Evolutionary conservation across 2,329 filamentous ascomycete genomes (phyloP), one percentile per base, ranked within the genome.

Genomic region (Penicillium corylophilum): DNA sequence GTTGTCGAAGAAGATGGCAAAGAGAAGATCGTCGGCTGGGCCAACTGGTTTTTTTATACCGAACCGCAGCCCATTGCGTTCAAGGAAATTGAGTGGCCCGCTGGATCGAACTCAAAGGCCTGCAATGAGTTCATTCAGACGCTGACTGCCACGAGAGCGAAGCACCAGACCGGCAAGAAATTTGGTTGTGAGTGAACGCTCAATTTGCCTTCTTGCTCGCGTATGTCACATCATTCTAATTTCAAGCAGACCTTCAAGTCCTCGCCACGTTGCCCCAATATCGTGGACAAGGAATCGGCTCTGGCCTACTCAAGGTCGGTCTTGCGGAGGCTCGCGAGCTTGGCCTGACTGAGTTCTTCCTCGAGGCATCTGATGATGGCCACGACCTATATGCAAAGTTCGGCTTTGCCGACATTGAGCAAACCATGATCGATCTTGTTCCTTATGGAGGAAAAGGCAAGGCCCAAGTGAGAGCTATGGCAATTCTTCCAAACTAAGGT

Each of bases 261-360:
- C 63, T 76, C 5, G 62, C 65, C 5, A 72, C 71, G 9, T 61
- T 69, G n/a, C 63, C 62, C 0, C 56, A 60, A 15, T 65, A 57
- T 47, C 62, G 68, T 36, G 55, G 67, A 2, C 55, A 54, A 29
- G 66, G 67, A 5, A 49, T 68, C 16, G 68, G 64, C 12, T 60
- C 58, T 2, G 52, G 59, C 26, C 46, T 70, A 13, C 42, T 71
- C n/a, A 46, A 54, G 50, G 50, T 60, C 26, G 64, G 66, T 5
- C 47, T 64, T 28, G 49, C 58, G 12, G 40, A 63, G 36, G 65
- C 55, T 15, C 46, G 55, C 8, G 42, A 55, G 10, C 45, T 59
- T 31, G 61, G 59, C 7, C 6, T 68, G 16, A 62, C 57, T 4
- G 46, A 59, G 2, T 57, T 55, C 18, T 62, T 64, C 51, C 57